Evolutionary conservation across 2,329 filamentous ascomycete genomes (phyloP).

Genomic region (Fusarium beomiforme): DNA sequence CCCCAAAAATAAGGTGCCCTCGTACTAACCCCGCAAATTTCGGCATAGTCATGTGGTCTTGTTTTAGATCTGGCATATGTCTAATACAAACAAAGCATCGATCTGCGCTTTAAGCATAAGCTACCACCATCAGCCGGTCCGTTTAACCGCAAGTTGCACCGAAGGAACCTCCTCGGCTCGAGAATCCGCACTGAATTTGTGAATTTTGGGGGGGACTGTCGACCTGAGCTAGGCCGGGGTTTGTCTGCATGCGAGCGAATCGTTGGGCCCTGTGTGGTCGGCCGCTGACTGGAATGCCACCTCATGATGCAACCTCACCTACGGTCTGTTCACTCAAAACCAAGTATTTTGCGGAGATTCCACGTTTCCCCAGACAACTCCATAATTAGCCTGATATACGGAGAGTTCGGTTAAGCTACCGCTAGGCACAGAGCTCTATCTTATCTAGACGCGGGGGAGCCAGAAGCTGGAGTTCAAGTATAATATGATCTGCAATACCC

Average conservation of each 20-base stretch:
- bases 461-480: not conserved
- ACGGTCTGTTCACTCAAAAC: not conserved
- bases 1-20: not conserved
- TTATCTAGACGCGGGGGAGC: not conserved
- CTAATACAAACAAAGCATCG: conserved; percentile 1
- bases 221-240: not conserved
- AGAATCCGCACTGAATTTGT: not conserved
- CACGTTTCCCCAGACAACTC: conserved; percentile 26
- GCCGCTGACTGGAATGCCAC: conserved; percentile 18
- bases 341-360: conserved; percentile 20
- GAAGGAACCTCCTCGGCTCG: conserved; percentile 12
- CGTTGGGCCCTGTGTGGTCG: not conserved
- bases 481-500: conserved; percentile 27
- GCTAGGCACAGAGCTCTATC: not conserved
- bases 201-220: not conserved
- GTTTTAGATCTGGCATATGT: conserved; percentile 21
- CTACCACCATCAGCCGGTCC: conserved; percentile 31
- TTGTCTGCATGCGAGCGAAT: conserved; percentile 12
- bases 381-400: conserved; percentile 16
- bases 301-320: conserved; percentile 10
- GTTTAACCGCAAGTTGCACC: conserved; percentile 28
- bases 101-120: conserved; percentile 31
- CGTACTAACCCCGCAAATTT: conserved; percentile 17
- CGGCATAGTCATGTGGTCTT: conserved; percentile 6
- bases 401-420: conserved; percentile 20